Base-by-base conservation (phyloP, 139 green algal species). In the Chlamydomonas incerta region DNA sequence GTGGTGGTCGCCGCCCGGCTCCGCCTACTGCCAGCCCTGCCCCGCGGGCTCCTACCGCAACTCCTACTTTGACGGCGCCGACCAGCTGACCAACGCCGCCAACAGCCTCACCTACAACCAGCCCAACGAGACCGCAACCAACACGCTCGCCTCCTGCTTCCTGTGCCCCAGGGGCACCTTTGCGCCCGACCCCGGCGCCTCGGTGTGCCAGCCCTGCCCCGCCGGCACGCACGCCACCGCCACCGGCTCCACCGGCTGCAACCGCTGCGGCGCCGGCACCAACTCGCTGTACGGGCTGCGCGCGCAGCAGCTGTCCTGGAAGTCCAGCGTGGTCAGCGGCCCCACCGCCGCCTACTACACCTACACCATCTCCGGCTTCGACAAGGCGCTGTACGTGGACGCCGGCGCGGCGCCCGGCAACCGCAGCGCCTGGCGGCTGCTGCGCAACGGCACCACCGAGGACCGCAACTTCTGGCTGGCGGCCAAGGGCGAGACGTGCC, bases 21-120 rank as follows among this genome's bases (percentile, higher is more conserved):
- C 68, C 2, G 15, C 55, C 1, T 62, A 2, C 31, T 86, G 80
- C 80, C 3, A 29, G 33, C 34, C 68, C 4, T 86, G 80, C 67
- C 80, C 80, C 18, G 80, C 68, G 15, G 80, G 80, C 52, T 72
- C 68, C 9, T 86, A 75, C 80, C 80, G 80, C 68, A 86, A 86
- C 68, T 80, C 55, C 67, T 86, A 72, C 26, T 74, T 75, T 13
- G 68, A 86, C 29, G 55, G 50, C 29, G 20, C 26, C 10, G 9
- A 2, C 10, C 26, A 66, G 20, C 67, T 58, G 1, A 26, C 35
- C n/a, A 72, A 71, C 47, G 3, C 60, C 11, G 65, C 11, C 15
- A 28, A 50, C 41, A 50, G 31, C 57, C 26, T 68, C 31, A 18
- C n/a, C 52, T 85, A 50, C 75, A 62, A 77, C 15, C 26, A 0